Evolutionary conservation across 805 yeast genomes (phyloP), one percentile per base, ranked within the genome.

Genomic region (Ogataea siamensis): DNA sequence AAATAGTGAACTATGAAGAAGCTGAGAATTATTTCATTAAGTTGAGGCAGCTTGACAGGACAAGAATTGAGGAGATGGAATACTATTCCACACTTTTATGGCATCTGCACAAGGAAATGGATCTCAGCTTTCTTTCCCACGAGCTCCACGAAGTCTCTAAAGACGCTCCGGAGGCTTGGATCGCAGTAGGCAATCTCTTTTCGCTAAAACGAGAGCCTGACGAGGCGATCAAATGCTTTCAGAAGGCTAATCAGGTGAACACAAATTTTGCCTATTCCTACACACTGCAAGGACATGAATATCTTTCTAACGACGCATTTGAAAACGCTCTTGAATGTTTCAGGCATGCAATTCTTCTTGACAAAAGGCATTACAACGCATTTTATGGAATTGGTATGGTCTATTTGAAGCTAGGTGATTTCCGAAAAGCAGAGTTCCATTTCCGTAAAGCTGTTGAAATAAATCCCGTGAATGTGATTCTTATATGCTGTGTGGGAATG

Each of bases 351-450:
- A 68, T 93, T 31, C 66, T 82, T 16, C 71, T 80, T 28, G 95
- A 91, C 53, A 72, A 81, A 32, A 70, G 88, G 40, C 96, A 87
- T 57, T 93, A 89, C 62, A 93, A 91, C 61, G 97, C 98, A 0
- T 78, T 89, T 54, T 93, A 93, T 55, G 99, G 99, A 18, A 75
- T 93, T 40, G 99, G 98, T 6, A 87, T 88, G 91, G 94, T 88
- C 19, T 83, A 81, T 58, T 73, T 87, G 58, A 86, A 87, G 53
- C 64, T 88, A 36, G 98, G 97, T 5, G 88, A 87, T 51, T 79
- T 79, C 54, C 78, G 75, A 29, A 78, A 79, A 51, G 96, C 98
- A 1, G 89, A 87, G 53, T 76, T 78, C 45, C 94, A 87, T 60
- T 87, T 91, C 65, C 68, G 87, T 38, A 86, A 83, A 54, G 98